Conservation (phyloP, 257 asterid species). For the Fraxinus americana region DNA sequence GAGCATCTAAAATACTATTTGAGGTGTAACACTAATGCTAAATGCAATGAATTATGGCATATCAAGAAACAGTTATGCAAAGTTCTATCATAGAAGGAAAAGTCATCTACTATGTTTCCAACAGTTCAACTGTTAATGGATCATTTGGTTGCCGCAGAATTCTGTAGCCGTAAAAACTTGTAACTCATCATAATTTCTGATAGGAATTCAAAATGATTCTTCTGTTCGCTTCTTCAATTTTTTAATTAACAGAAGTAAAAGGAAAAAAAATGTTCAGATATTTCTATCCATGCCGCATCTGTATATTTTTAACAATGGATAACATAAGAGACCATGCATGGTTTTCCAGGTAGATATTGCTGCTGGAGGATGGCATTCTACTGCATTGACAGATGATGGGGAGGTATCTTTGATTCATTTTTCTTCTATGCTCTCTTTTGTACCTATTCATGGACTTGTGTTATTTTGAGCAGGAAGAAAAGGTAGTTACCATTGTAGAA, state of each 20-base stretch:
- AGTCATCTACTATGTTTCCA: background rate
- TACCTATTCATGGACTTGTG: background rate
- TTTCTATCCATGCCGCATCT: background rate
- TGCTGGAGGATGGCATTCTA: slow-evolving; percentile 99
- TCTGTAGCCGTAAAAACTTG: background rate
- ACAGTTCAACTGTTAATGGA: background rate
- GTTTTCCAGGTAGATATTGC: slow-evolving; percentile 88
- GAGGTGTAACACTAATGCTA: background rate
- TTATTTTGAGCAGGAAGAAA: background rate
- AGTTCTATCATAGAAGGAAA: background rate
- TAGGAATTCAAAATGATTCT: background rate
- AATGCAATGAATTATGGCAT: background rate
- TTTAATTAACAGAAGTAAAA: background rate
- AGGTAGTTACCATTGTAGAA: slow-evolving; percentile 1
- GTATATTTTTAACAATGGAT: slow-evolving; percentile 15
- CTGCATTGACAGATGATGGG: slow-evolving; percentile 92
- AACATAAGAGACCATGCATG: slow-evolving; percentile 18
- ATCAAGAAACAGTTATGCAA: background rate
- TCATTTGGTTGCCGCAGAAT: background rate
- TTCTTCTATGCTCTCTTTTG: slow-evolving; percentile 8
- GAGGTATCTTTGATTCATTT: slow-evolving; percentile 52
- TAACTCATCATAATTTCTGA: background rate
- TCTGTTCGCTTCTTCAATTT: background rate
- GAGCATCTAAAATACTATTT: background rate
- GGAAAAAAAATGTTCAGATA: background rate